phyloP scores from a whole-genome alignment of 2,329 filamentous ascomycete genomes.

The Fusarium multiceps region DNA sequence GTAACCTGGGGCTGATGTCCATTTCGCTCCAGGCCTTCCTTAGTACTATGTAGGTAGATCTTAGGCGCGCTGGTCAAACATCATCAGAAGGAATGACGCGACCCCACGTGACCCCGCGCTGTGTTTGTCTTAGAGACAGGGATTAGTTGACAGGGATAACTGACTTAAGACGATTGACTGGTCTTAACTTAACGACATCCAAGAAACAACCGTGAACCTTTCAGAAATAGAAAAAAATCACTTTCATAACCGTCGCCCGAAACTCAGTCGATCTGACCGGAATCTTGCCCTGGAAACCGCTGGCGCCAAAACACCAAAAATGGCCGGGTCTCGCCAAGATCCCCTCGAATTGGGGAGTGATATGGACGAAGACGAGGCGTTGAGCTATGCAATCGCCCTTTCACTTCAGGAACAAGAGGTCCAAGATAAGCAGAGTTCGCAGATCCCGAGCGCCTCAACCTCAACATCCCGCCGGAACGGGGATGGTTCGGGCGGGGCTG shows the following conservation, averaged over 20 bases:
- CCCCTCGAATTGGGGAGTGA: slow-evolving; percentile 47
- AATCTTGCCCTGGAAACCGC: slow-evolving; percentile 20
- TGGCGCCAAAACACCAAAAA: slow-evolving; percentile 19
- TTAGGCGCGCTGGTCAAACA: neutral
- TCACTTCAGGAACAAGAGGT: slow-evolving; percentile 58
- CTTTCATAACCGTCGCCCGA: slow-evolving; percentile 39
- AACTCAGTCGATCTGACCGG: slow-evolving; percentile 30
- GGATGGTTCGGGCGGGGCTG: slow-evolving; percentile 29
- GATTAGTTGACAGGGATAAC: slow-evolving; percentile 37
- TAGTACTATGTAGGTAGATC: neutral
- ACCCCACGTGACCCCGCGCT: slow-evolving; percentile 46
- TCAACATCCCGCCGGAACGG: slow-evolving; percentile 33
- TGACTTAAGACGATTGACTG: slow-evolving; percentile 5
- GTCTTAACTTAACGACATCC: slow-evolving; percentile 22
- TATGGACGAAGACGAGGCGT: slow-evolving; percentile 67
- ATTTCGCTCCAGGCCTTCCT: neutral
- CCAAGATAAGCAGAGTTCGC: slow-evolving; percentile 30
- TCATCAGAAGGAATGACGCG: slow-evolving; percentile 21
- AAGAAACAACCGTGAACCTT: slow-evolving; percentile 21
- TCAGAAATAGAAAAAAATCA: slow-evolving; percentile 29
- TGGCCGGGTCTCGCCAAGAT: slow-evolving; percentile 41
- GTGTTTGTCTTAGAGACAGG: slow-evolving; percentile 5
- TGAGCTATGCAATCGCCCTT: slow-evolving; percentile 70
- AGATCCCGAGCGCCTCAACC: slow-evolving; percentile 30
- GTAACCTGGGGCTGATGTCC: neutral